Percentiles rank a stretch among this genome's conserved stretches.
Conservation (phyloP, 768 basidiomycete genomes). For the Auricularia heimuer region DNA sequence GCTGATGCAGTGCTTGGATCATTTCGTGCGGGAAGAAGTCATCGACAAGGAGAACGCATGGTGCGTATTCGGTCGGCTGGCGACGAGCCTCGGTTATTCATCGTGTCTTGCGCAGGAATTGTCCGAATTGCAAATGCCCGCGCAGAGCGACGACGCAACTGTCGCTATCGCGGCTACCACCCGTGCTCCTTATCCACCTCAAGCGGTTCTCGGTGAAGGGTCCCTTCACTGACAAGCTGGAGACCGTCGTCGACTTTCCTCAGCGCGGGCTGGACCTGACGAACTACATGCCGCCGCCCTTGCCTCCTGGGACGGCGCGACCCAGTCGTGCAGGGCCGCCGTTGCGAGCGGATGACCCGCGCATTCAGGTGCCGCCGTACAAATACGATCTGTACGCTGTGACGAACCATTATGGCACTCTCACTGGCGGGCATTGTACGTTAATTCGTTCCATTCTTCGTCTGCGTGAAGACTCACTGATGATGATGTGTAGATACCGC, state of each 20-base stretch:
- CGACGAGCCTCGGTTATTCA: background rate
- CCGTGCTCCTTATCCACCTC: constrained; percentile 83
- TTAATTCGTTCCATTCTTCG: constrained; percentile 10
- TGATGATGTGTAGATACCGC: constrained; percentile 63
- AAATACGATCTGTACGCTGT: constrained; percentile 91
- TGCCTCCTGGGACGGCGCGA: constrained; percentile 42
- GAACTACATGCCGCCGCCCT: constrained; percentile 75
- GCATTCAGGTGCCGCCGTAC: constrained; percentile 79
- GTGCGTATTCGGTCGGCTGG: constrained; percentile 32
- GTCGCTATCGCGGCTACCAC: constrained; percentile 85
- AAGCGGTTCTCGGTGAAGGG: constrained; percentile 90
- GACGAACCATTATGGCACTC: constrained; percentile 90
- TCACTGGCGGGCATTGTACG: constrained; percentile 95
- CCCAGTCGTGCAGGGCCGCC: constrained; percentile 17
- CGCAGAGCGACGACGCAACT: constrained; percentile 80
- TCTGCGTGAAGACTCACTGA: constrained; percentile 3
- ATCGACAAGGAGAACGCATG: constrained; percentile 92
- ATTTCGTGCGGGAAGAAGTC: constrained; percentile 83
- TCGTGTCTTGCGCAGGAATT: constrained; percentile 53
- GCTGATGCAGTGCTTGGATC: constrained; percentile 74
- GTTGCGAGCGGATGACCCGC: constrained; percentile 49
- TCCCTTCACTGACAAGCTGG: constrained; percentile 91
- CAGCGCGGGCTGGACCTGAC: constrained; percentile 49
- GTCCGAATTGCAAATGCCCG: constrained; percentile 84
- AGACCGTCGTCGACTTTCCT: constrained; percentile 91